Conservation (phyloP, 805 yeast species). For the Saccharomycopsis sp. region DNA sequence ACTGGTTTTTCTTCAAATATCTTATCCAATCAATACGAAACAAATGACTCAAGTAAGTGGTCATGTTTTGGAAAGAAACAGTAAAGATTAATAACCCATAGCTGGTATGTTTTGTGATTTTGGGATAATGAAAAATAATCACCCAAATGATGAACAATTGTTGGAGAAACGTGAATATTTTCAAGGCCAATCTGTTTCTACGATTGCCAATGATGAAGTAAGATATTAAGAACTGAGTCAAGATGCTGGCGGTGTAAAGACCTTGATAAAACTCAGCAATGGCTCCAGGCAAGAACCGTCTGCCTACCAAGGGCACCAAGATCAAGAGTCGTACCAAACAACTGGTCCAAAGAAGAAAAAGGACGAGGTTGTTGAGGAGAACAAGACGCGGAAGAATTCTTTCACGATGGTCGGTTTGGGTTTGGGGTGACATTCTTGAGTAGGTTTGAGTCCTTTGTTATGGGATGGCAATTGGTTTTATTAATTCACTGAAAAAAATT, state of each 20-base stretch:
- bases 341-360: slow-evolving; percentile 40
- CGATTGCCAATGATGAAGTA: not conserved
- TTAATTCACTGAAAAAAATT: no score
- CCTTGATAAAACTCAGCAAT: slow-evolving; percentile 48
- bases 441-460: no score
- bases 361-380: no score
- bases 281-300: slow-evolving; percentile 57
- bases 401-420: no score
- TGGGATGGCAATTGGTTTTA: no score
- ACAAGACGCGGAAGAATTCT: no score
- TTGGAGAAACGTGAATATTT: slow-evolving; percentile 6
- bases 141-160: slow-evolving; percentile 13
- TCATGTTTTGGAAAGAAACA: slow-evolving; percentile 9
- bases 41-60: slow-evolving; percentile 8
- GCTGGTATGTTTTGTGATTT: slow-evolving; percentile 13
- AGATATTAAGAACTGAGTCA: slow-evolving; percentile 5
- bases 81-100: slow-evolving; percentile 11
- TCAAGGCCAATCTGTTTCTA: not conserved
- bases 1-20: slow-evolving; percentile 1
- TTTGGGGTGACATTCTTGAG: no score
- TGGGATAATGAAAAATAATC: slow-evolving; percentile 15
- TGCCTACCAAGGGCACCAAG: slow-evolving; percentile 54
- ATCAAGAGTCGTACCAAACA: slow-evolving; percentile 39
- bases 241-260: slow-evolving; percentile 6
- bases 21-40: slow-evolving; percentile 3